Evolutionary conservation across 2,329 filamentous ascomycete genomes (phyloP).

Genomic region (Ambrosiella xylebori): DNA sequence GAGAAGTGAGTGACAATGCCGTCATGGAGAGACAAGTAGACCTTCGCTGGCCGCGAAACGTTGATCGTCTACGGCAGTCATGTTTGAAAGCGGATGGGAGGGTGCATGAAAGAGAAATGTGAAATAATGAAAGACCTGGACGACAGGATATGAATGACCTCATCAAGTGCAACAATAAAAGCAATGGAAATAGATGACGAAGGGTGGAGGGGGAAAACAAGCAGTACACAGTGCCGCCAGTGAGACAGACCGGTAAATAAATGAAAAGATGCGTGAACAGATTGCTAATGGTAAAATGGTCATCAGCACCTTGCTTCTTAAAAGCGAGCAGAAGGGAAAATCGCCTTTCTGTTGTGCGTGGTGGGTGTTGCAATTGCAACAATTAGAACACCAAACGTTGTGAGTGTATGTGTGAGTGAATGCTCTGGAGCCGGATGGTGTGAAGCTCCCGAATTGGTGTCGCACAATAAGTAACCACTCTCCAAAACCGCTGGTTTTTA

Average conservation of each 20-base stretch:
- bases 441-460: too few relatives aligned
- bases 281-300: neutral
- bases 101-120: too few relatives aligned
- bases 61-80: too few relatives aligned
- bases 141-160: neutral
- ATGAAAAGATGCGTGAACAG: neutral
- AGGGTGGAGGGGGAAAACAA: neutral
- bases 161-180: neutral
- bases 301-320: neutral
- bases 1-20: conserved; percentile 2
- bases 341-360: neutral
- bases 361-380: neutral
- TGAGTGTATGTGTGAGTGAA: too few relatives aligned
- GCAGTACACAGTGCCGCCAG: neutral
- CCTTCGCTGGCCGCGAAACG: too few relatives aligned
- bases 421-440: too few relatives aligned
- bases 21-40: too few relatives aligned
- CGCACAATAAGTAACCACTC: too few relatives aligned
- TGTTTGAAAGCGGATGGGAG: too few relatives aligned
- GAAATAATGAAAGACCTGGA: too few relatives aligned
- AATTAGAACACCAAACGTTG: neutral
- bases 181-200: neutral
- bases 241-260: neutral
- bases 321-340: too few relatives aligned
- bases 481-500: too few relatives aligned